Percentiles rank a stretch among this genome's conserved stretches.
phyloP scores from a whole-genome alignment of 768 basidiomycete species.

The Lactifluus volemus region DNA sequence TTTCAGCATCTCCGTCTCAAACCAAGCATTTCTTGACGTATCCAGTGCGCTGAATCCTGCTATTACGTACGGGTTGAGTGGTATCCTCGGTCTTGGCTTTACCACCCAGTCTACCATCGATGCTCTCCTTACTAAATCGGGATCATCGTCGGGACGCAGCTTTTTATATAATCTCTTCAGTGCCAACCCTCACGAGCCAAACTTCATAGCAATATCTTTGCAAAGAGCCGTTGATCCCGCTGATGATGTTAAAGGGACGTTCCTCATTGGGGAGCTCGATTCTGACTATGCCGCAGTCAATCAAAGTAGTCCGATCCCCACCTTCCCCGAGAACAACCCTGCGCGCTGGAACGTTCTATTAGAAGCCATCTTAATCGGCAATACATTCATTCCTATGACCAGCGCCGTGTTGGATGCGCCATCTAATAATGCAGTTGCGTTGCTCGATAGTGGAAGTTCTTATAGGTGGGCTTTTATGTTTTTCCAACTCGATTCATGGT shows the following conservation, averaged over 20 bases:
- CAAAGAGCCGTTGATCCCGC: constrained; percentile 47
- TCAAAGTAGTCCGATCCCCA: constrained; percentile 52
- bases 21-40: constrained; percentile 66
- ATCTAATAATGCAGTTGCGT: constrained; percentile 58
- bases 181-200: constrained; percentile 59
- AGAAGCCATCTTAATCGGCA: constrained; percentile 60
- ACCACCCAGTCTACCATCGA: constrained; percentile 70
- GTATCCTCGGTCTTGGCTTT: constrained; percentile 73
- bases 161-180: constrained; percentile 70
- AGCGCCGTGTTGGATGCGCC: constrained; percentile 51
- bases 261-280: constrained; percentile 69
- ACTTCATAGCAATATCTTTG: constrained; percentile 73
- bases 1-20: constrained; percentile 49
- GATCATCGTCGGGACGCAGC: constrained; percentile 52
- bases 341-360: constrained; percentile 70
- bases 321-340: constrained; percentile 60
- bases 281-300: constrained; percentile 51
- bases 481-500: constrained; percentile 1
- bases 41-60: constrained; percentile 62
- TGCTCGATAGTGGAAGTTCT: constrained; percentile 77
- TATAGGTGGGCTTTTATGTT: constrained; percentile 47
- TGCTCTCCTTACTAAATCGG: constrained; percentile 45
- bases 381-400: constrained; percentile 41
- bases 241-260: constrained; percentile 54
- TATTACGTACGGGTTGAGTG: constrained; percentile 58